These are phyloP conservation scores for Henckelia pumila DNA, from an alignment of 257 asterid genomes.

Conservation along the genomic window DNA sequence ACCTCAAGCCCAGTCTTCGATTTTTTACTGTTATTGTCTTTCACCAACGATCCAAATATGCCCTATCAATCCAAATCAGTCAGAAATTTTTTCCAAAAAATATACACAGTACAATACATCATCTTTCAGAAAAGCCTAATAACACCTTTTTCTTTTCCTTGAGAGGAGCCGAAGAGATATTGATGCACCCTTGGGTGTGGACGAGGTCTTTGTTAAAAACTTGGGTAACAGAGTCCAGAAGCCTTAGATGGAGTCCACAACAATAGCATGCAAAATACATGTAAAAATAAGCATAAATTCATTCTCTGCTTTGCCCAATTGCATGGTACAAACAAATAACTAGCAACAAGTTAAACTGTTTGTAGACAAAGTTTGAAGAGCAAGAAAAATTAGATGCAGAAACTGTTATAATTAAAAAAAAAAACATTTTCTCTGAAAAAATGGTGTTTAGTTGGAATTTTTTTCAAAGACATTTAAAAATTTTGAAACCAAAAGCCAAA, in stretches of 20 bases:
- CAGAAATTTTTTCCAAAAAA: neutral
- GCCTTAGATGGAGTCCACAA: slow-evolving; percentile 36
- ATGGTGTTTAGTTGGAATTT: neutral
- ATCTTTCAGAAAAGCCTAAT: slow-evolving; percentile 3
- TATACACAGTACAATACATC: slow-evolving; percentile 1
- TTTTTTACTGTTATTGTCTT: slow-evolving; percentile 61
- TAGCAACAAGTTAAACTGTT: neutral
- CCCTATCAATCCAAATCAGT: slow-evolving; percentile 45
- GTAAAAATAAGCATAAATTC: neutral
- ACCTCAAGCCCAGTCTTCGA: slow-evolving; percentile 41
- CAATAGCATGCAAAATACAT: slow-evolving; percentile 9
- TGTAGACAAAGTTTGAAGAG: neutral
- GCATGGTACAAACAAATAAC: neutral
- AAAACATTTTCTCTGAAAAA: neutral
- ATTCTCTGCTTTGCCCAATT: neutral
- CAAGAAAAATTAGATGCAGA: neutral
- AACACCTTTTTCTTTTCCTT: slow-evolving; percentile 91
- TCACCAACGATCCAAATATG: slow-evolving; percentile 63
- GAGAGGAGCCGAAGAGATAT: slow-evolving; percentile 30
- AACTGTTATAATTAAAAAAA: no score
- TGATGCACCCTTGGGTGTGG: slow-evolving; percentile 37
- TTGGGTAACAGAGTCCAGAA: slow-evolving; percentile 53
- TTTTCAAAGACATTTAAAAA: neutral
- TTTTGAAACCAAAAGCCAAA: no score
- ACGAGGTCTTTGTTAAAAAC: slow-evolving; percentile 50